These are phyloP conservation scores for Cardamine resedifolia DNA, from an alignment of 345 rosid genomes.

Conservation along the genomic window DNA sequence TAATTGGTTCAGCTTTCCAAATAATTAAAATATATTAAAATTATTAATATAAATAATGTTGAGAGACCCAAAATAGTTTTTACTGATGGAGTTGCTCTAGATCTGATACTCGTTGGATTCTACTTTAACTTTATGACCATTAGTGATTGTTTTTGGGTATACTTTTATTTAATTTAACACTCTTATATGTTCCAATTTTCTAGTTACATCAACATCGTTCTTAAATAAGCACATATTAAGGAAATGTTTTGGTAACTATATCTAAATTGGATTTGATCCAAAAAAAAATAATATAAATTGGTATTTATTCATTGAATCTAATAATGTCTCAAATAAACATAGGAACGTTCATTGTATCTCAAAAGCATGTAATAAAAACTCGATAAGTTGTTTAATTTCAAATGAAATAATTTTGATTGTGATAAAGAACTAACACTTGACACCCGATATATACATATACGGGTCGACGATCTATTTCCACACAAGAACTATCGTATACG, in stretches of 20 bases:
- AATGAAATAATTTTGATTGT: slow-evolving; percentile 18
- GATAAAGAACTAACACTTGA: slow-evolving; percentile 23
- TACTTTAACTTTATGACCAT: slow-evolving; percentile 20
- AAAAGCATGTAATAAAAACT: not conserved
- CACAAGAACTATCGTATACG: too few relatives aligned
- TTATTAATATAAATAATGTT: too few relatives aligned
- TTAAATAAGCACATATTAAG: not conserved
- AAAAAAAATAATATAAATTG: not conserved
- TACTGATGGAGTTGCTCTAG: too few relatives aligned
- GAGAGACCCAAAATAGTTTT: too few relatives aligned
- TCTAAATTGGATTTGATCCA: too few relatives aligned
- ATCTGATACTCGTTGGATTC: slow-evolving; percentile 24
- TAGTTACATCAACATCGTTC: slow-evolving; percentile 18
- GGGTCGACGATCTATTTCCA: too few relatives aligned
- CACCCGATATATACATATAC: not conserved
- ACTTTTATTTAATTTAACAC: not conserved
- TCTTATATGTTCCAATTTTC: not conserved
- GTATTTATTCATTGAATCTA: slow-evolving; percentile 17
- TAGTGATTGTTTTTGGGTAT: not conserved
- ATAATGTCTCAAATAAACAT: not conserved
- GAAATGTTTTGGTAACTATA: not conserved
- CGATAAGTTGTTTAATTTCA: not conserved
- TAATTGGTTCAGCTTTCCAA: too few relatives aligned
- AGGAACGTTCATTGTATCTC: slow-evolving; percentile 9
- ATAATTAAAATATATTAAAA: too few relatives aligned